Percentiles rank a stretch among this genome's conserved stretches.
phyloP scores from a whole-genome alignment of 2,329 filamentous ascomycete species.

The Colletotrichum plurivorum region DNA sequence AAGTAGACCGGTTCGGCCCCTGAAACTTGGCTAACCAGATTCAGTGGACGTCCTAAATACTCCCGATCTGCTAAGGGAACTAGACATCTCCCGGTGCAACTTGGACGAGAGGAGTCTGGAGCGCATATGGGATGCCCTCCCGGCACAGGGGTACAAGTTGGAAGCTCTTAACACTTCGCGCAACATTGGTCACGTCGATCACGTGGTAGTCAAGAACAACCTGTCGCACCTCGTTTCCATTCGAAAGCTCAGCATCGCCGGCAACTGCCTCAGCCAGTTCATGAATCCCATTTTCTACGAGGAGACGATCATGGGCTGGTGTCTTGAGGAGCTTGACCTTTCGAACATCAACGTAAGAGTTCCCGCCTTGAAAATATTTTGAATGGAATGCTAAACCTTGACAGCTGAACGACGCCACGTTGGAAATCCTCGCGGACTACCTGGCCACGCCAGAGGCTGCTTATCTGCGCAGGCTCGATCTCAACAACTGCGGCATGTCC shows the following conservation, averaged over 20 bases:
- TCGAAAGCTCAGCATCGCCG: slow-evolving; percentile 64
- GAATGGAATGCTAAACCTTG: slow-evolving; percentile 38
- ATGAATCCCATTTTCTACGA: slow-evolving; percentile 63
- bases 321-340: slow-evolving; percentile 68
- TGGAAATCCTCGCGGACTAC: slow-evolving; percentile 62
- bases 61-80: slow-evolving; percentile 55
- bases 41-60: slow-evolving; percentile 48
- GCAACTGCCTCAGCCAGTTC: slow-evolving; percentile 62
- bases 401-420: slow-evolving; percentile 64
- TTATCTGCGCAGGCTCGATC: slow-evolving; percentile 59
- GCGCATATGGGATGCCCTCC: slow-evolving; percentile 62
- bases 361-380: neutral
- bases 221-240: slow-evolving; percentile 60
- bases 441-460: slow-evolving; percentile 56
- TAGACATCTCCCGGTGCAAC: slow-evolving; percentile 67
- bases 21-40: slow-evolving; percentile 5
- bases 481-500: slow-evolving; percentile 68
- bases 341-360: slow-evolving; percentile 66
- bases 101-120: slow-evolving; percentile 64
- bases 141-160: slow-evolving; percentile 60
- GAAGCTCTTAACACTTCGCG: slow-evolving; percentile 66
- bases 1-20: slow-evolving; percentile 29
- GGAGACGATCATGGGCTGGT: slow-evolving; percentile 58
- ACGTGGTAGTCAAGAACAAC: slow-evolving; percentile 60
- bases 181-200: slow-evolving; percentile 66